Conservation (phyloP, 31 red algal species). For the Endocladia muricata region DNA sequence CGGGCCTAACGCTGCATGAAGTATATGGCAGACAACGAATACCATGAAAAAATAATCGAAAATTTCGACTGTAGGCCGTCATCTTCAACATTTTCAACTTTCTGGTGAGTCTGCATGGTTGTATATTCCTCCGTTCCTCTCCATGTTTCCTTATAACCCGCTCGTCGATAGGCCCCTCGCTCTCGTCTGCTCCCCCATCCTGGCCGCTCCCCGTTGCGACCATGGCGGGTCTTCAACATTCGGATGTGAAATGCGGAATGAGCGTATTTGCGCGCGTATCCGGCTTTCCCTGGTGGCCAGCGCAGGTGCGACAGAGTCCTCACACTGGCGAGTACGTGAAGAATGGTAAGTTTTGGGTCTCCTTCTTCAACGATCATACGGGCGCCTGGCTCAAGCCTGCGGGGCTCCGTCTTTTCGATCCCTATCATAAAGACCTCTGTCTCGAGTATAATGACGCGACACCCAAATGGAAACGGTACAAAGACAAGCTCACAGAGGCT, state of each 20-base stretch:
- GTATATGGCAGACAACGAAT: no score
- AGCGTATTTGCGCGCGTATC: slow-evolving; percentile 17
- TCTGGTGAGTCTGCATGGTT: not conserved
- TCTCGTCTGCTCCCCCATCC: not conserved
- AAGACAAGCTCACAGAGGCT: slow-evolving; percentile 4
- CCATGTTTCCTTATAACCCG: not conserved
- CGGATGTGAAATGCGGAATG: slow-evolving; percentile 5
- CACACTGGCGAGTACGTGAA: not conserved
- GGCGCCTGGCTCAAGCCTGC: slow-evolving; percentile 33
- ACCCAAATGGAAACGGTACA: slow-evolving; percentile 16
- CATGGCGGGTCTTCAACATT: not conserved
- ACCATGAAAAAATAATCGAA: no score
- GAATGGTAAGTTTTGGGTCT: slow-evolving; percentile 34
- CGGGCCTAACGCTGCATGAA: no score
- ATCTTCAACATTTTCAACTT: no score
- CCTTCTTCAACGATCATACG: slow-evolving; percentile 33
- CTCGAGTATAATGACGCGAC: slow-evolving; percentile 5
- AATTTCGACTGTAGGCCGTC: no score
- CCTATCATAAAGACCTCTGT: slow-evolving; percentile 17
- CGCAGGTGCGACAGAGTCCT: not conserved
- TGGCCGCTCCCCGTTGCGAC: not conserved
- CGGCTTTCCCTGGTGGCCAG: slow-evolving; percentile 44
- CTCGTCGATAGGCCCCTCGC: not conserved
- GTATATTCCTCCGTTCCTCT: not conserved
- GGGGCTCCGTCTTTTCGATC: slow-evolving; percentile 25